These are phyloP conservation scores for Pyrus hybrid DNA, from an alignment of 331 rosid species.

Conservation along the genomic window DNA sequence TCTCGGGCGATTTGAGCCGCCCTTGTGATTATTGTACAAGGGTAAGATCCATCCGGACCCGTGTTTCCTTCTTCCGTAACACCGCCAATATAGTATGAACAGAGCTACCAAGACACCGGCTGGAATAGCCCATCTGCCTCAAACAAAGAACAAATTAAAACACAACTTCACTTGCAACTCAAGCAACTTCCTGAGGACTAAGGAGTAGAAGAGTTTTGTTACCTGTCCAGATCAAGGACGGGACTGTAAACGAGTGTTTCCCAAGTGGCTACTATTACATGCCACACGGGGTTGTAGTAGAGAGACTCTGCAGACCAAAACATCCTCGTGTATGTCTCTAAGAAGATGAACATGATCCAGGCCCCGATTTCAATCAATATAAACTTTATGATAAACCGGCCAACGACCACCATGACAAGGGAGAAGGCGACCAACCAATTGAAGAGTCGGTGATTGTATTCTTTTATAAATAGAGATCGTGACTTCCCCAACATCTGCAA, in stretches of 20 bases:
- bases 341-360: constrained; percentile 84
- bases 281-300: constrained; percentile 88
- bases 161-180: background rate
- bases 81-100: constrained; percentile 68
- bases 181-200: background rate
- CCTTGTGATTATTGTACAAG: constrained; percentile 42
- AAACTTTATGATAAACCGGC: constrained; percentile 78
- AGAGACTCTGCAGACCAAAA: constrained; percentile 95
- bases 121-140: constrained; percentile 93
- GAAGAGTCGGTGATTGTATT: constrained; percentile 85
- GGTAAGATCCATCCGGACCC: constrained; percentile 72
- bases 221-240: constrained; percentile 92
- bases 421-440: constrained; percentile 98
- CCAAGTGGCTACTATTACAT: constrained; percentile 76
- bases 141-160: background rate
- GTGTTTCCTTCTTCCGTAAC: constrained; percentile 63
- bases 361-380: constrained; percentile 80
- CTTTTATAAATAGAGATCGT: constrained; percentile 67
- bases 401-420: constrained; percentile 80
- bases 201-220: constrained; percentile 1
- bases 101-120: constrained; percentile 34
- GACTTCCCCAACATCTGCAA: constrained; percentile 86
- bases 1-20: constrained; percentile 51
- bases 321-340: constrained; percentile 94
- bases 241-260: constrained; percentile 92